These are phyloP conservation scores for Suillus hirtellus DNA, from an alignment of 768 basidiomycete species.

Conservation along the genomic window DNA sequence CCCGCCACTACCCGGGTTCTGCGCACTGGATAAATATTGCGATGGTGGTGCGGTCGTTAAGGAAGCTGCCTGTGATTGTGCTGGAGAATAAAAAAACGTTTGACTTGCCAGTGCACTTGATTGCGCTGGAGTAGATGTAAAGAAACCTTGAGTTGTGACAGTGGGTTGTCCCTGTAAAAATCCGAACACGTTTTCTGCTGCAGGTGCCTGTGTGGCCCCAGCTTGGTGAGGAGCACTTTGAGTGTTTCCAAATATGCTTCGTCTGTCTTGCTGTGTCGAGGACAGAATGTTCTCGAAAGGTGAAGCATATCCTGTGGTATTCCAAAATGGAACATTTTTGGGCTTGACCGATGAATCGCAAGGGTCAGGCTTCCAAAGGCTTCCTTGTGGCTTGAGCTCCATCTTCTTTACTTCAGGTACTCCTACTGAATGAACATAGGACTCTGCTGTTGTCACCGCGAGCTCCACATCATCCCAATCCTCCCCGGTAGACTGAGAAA, in stretches of 20 bases:
- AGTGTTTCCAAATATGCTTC: background rate
- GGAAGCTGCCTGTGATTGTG: background rate
- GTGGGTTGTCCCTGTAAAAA: background rate
- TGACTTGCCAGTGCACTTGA: background rate
- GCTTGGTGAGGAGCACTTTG: background rate
- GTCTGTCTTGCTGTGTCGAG: too few species aligned
- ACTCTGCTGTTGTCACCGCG: conserved; percentile 26
- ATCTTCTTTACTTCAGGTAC: conserved; percentile 25
- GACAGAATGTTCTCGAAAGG: background rate
- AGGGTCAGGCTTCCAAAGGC: background rate
- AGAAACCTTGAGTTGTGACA: background rate
- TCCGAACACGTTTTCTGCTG: background rate
- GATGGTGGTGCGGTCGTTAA: background rate
- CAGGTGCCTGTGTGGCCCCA: background rate
- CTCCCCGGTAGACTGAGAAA: conserved; percentile 33
- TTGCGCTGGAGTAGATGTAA: background rate
- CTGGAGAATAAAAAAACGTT: background rate
- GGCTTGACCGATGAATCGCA: background rate
- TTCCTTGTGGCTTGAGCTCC: conserved; percentile 13
- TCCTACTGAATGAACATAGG: conserved; percentile 18
- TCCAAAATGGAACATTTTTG: background rate
- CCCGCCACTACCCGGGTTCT: background rate
- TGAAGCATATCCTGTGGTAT: background rate
- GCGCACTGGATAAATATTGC: background rate
- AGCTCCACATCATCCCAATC: conserved; percentile 30